Evolutionary conservation across 306 rosid genomes (phyloP).

Genomic region (Dryas octopetala): DNA sequence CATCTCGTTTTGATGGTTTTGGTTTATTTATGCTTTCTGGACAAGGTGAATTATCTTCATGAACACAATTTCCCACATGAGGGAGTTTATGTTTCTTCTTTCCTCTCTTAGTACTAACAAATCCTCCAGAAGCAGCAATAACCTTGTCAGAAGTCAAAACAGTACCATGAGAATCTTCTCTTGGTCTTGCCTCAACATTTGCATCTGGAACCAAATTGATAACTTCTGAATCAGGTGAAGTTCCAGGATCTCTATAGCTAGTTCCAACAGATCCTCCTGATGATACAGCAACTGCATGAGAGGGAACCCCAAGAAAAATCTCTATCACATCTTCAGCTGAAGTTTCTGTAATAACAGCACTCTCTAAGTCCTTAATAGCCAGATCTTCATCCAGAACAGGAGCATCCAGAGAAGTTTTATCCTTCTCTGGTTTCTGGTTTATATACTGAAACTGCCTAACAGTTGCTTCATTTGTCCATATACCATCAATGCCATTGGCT

Average conservation of each 20-base stretch:
- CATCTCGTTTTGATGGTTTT: conserved; percentile 54
- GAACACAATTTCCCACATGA: conserved; percentile 29
- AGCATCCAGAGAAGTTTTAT: conserved; percentile 26
- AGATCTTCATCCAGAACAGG: conserved; percentile 43
- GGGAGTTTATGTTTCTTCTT: conserved; percentile 54
- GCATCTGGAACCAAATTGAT: conserved; percentile 67
- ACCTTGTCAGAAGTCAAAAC: conserved; percentile 49
- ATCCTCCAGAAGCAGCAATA: conserved; percentile 44
- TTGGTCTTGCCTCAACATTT: conserved; percentile 53
- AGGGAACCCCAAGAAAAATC: conserved; percentile 35
- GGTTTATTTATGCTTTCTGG: conserved; percentile 39
- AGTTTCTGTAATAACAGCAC: conserved; percentile 39
- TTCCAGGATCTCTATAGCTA: conserved; percentile 77
- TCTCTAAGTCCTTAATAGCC: conserved; percentile 45
- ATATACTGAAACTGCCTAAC: conserved; percentile 34
- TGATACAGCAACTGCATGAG: conserved; percentile 46
- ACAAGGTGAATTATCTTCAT: conserved; percentile 40
- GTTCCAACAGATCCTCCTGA: conserved; percentile 45
- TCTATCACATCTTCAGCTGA: conserved; percentile 43
- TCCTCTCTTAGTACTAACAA: conserved; percentile 40
- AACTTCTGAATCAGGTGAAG: conserved; percentile 99
- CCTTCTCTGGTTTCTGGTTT: conserved; percentile 38
- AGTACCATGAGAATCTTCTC: conserved; percentile 44
- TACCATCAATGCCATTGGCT: conserved; percentile 34
- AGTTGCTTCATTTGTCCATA: conserved; percentile 34